Evolutionary conservation across 257 asterid genomes (phyloP), one percentile per base, ranked within the genome.

Genomic region (Misopates orontium): DNA sequence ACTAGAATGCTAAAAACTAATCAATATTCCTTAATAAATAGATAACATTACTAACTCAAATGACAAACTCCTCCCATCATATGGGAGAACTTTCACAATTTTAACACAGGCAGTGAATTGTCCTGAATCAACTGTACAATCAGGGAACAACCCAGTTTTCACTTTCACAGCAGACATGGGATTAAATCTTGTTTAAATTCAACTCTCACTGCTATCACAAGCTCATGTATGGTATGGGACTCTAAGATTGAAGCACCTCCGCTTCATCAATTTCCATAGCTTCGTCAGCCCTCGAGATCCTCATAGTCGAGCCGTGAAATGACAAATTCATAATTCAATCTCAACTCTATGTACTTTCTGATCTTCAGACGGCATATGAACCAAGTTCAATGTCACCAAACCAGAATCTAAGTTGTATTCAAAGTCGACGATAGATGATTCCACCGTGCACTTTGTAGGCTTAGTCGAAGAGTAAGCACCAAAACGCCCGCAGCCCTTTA

Each of bases 381-480:
- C 54, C 76, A 83, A 52, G 65, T 75, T 71, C 77, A 83, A 53
- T 1, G 75, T 70, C 73, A 80, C 74, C 77, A 83, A 72, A 14
- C 88, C 86, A 0, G 79, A 72, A 1, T 4, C 65, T 0, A 64
- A 41, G 48, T 78, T 69, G 13, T 77, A 80, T 19, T 67, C 78
- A 25, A 77, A 83, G 59, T 80, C 79, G 1, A 78, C 78, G 13
- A 1, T 20, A 2, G 41, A 44, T 0, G 71, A 70, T n/a, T 79
- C 84, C 56, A 83, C 77, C 8, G 15, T 64, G 67, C 85, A 77
- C 53, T 68, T 77, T 31, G 71, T 70, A 0, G 88, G 88, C 75
- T 65, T 77, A 18, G 77, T 64, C 49, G 88, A 80, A 5, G 88
- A 75, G 67, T 77, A 83, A 20, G 84, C 85, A 14, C 88, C 88